phyloP scores from a whole-genome alignment of 768 basidiomycete species.

The Phylloporus rhodoxanthus region DNA sequence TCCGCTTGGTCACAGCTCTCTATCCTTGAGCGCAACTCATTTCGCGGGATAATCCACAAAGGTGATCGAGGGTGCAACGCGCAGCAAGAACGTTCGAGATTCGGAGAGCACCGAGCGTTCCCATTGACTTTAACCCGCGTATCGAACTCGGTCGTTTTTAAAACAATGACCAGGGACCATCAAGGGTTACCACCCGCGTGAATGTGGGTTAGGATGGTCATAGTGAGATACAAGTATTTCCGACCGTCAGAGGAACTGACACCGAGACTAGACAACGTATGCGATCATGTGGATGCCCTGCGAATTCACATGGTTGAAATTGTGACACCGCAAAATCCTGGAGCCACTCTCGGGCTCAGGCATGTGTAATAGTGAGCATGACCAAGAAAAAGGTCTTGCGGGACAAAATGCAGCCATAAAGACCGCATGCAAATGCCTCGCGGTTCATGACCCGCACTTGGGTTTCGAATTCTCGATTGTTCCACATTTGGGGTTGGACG shows the following conservation, averaged over 20 bases:
- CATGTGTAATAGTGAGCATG: neutral
- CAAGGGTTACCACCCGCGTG: neutral
- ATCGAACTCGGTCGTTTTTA: neutral
- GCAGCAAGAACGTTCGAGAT: neutral
- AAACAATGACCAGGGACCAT: neutral
- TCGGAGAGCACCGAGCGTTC: neutral
- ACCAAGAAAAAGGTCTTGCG: neutral
- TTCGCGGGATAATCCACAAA: neutral
- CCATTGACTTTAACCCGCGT: neutral
- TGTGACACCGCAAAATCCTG: neutral
- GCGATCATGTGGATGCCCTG: neutral
- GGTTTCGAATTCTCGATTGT: neutral
- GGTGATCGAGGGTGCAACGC: neutral
- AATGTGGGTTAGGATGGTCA: neutral
- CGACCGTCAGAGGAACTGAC: neutral
- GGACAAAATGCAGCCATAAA: no score
- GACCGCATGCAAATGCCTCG: neutral
- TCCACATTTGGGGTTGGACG: neutral
- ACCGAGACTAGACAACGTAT: neutral
- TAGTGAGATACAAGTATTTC: neutral
- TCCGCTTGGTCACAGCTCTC: neutral
- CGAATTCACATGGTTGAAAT: neutral
- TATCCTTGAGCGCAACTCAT: neutral
- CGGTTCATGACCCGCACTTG: neutral
- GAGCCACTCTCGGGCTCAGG: neutral